phyloP scores from a whole-genome alignment of 1,139 yeast species.

The Diutina scorzettiae region DNA sequence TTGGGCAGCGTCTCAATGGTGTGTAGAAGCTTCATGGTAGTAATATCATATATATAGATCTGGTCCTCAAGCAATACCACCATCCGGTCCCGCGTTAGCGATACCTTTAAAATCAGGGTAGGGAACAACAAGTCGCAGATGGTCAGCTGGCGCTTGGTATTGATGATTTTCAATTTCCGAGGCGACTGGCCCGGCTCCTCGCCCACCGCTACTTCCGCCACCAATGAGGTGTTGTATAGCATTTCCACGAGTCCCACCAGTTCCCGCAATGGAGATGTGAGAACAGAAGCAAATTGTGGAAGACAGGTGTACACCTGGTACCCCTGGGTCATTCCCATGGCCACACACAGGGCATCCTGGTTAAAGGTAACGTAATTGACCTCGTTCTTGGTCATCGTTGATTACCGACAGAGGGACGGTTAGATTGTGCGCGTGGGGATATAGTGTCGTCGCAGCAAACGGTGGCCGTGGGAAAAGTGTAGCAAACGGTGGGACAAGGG shows the following conservation, averaged over 20 bases:
- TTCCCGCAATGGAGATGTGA: constrained; percentile 35
- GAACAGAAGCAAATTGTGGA: constrained; percentile 73
- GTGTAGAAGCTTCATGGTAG: constrained; percentile 77
- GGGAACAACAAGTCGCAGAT: constrained; percentile 89
- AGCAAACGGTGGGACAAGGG: no score
- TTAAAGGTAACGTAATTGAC: constrained; percentile 67
- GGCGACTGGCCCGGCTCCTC: constrained; percentile 76
- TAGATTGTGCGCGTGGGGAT: no score
- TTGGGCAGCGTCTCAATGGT: constrained; percentile 81
- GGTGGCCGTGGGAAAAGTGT: no score
- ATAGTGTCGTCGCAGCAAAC: no score
- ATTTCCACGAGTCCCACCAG: constrained; percentile 73
- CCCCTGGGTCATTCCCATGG: constrained; percentile 70
- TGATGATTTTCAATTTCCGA: constrained; percentile 65
- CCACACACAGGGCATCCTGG: constrained; percentile 82
- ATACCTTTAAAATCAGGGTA: constrained; percentile 65
- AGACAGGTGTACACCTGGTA: constrained; percentile 80
- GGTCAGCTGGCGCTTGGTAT: constrained; percentile 60
- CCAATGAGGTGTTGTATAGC: constrained; percentile 79
- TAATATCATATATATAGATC: constrained; percentile 78
- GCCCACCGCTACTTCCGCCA: constrained; percentile 82
- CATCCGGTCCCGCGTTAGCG: constrained; percentile 62
- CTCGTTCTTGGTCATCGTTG: neutral
- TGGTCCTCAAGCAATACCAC: constrained; percentile 75
- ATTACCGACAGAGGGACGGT: no score